phyloP scores from a whole-genome alignment of 2,329 filamentous ascomycete genomes.

The Cordyceps cateniannulata region DNA sequence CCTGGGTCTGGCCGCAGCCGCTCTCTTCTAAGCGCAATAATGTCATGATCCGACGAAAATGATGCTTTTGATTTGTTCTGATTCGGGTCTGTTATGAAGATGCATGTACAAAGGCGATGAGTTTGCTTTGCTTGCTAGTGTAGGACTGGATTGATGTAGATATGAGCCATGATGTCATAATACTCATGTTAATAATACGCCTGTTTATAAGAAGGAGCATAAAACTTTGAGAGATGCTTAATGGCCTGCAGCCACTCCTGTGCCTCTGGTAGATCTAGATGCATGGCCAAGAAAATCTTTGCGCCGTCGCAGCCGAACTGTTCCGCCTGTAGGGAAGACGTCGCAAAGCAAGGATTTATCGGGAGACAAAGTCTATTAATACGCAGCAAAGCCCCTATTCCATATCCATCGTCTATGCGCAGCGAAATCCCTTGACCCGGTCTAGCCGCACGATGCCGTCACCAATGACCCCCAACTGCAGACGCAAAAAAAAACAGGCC shows the following conservation, averaged over 20 bases:
- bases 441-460: not conserved
- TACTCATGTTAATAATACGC: not conserved
- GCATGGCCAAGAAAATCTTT: too few relatives aligned
- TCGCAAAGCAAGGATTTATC: too few relatives aligned
- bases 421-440: not conserved
- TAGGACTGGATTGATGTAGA: not conserved
- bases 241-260: too few relatives aligned
- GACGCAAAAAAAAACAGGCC: not conserved
- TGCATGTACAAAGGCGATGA: not conserved
- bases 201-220: too few relatives aligned
- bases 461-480: too few relatives aligned
- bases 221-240: too few relatives aligned
- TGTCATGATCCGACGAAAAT: not conserved
- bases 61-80: not conserved
- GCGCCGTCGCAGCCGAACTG: too few relatives aligned
- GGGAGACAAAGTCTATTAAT: not conserved
- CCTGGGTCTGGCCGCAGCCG: conserved; percentile 32
- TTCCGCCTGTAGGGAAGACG: too few relatives aligned
- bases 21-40: conserved; percentile 30
- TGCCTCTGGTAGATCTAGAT: too few relatives aligned
- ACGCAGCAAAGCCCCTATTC: too few relatives aligned
- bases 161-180: not conserved
- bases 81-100: too few relatives aligned
- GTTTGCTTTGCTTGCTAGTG: not conserved
- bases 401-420: not conserved